Conservation (phyloP, 1,284 basidiomycete species). For the Sanghuangporus weigelae region DNA sequence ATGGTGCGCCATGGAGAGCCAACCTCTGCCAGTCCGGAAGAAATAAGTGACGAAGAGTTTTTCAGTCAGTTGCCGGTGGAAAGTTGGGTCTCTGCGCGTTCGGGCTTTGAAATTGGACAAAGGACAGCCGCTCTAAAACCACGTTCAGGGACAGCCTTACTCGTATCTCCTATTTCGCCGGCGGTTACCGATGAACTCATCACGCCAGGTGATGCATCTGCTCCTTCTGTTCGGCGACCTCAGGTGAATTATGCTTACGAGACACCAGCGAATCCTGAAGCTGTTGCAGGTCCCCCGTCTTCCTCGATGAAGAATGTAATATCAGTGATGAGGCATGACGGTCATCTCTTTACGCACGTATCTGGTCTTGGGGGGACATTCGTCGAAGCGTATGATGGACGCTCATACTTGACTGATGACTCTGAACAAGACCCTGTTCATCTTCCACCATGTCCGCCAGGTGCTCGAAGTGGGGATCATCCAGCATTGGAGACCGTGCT, state of each 20-base stretch:
- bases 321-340: constrained; percentile 8
- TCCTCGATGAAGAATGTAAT: neutral
- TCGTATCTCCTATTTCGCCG: constrained; percentile 7
- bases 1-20: neutral
- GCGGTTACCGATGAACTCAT: constrained; percentile 4
- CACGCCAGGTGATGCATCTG: neutral
- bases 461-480: constrained; percentile 13
- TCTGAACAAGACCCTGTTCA: constrained; percentile 3
- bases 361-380: constrained; percentile 12
- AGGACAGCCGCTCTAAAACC: neutral
- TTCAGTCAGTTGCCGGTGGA: neutral
- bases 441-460: constrained; percentile 2
- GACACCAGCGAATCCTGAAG: neutral
- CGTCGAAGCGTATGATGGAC: constrained; percentile 14
- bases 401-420: constrained; percentile 16
- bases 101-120: neutral
- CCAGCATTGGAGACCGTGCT: neutral
- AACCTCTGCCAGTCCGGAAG: neutral
- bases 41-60: constrained; percentile 8
- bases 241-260: neutral
- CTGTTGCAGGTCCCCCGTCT: neutral
- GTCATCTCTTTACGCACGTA: constrained; percentile 10
- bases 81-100: constrained; percentile 2
- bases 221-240: neutral
- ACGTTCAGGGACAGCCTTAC: neutral